A percentile compares a stretch with the other conserved stretches of the same genome.
These are phyloP conservation scores for Golubevia sp. DNA, from an alignment of 1,284 basidiomycete species.

Conservation along the genomic window DNA sequence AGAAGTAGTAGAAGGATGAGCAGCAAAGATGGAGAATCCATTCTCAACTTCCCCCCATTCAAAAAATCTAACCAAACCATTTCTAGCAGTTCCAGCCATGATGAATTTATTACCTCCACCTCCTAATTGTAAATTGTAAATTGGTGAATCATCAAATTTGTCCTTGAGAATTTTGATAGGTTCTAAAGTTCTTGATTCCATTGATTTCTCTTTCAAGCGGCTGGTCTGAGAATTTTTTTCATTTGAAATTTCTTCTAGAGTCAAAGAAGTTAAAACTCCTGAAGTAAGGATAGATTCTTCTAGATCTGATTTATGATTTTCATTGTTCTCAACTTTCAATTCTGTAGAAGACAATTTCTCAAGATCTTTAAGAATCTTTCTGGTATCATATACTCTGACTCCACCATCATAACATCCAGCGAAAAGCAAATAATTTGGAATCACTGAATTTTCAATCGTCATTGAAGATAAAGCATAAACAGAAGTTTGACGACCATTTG, in stretches of 20 bases:
- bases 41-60: slow-evolving; percentile 2
- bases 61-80: slow-evolving; percentile 17
- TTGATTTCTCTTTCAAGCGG: too few relatives aligned
- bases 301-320: background rate
- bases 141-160: slow-evolving; percentile 12
- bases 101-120: slow-evolving; percentile 9
- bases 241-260: background rate
- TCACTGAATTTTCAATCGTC: background rate
- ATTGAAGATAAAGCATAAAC: slow-evolving; percentile 20
- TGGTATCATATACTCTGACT: slow-evolving; percentile 28
- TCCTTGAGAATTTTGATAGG: slow-evolving; percentile 15
- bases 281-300: background rate
- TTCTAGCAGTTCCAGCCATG: slow-evolving; percentile 15
- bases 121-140: slow-evolving; percentile 24
- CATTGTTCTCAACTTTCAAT: too few relatives aligned
- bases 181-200: slow-evolving; percentile 7
- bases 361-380: background rate
- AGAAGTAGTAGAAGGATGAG: slow-evolving; percentile 10
- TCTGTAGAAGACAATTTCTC: background rate
- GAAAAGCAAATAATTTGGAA: slow-evolving; percentile 25
- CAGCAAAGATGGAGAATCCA: slow-evolving; percentile 20
- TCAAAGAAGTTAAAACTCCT: background rate
- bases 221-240: background rate
- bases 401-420: slow-evolving; percentile 28
- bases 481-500: slow-evolving; percentile 1